phyloP scores from a whole-genome alignment of 306 rosid genomes.

The Sphenostylis stenocarpa region DNA sequence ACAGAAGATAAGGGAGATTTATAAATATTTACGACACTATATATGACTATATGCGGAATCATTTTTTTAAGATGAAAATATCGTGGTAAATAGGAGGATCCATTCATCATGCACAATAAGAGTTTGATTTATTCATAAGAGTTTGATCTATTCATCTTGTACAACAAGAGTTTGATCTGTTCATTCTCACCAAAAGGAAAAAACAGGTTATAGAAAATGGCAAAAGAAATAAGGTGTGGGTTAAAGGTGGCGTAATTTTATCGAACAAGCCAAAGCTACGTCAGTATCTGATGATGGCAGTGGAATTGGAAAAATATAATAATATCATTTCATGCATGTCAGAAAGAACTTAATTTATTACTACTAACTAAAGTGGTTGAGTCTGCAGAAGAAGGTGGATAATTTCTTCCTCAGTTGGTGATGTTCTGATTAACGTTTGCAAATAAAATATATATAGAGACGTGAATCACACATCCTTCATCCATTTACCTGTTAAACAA shows the following conservation, averaged over 20 bases:
- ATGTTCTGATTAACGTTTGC: not conserved
- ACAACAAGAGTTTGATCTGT: not conserved
- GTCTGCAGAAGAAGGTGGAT: not conserved
- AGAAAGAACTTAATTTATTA: not conserved
- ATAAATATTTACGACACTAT: no score
- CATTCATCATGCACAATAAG: no score
- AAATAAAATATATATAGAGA: not conserved
- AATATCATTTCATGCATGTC: not conserved
- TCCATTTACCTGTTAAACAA: conserved; percentile 14
- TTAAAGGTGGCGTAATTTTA: not conserved
- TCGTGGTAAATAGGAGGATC: no score
- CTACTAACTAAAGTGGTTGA: not conserved
- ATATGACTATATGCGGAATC: no score
- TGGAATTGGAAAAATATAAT: not conserved
- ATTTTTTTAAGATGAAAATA: no score
- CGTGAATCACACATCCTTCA: not conserved
- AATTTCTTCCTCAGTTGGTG: not conserved
- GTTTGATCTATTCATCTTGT: no score
- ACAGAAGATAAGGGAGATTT: no score
- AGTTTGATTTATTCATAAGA: no score
- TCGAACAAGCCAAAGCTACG: not conserved
- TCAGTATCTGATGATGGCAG: not conserved
- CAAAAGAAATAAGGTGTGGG: not conserved
- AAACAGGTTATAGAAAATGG: not conserved
- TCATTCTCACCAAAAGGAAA: not conserved